A percentile compares a stretch with the other conserved stretches of the same genome.
Conservation (phyloP, 148 eudicot genomes). For the Spergularia bocconei region DNA sequence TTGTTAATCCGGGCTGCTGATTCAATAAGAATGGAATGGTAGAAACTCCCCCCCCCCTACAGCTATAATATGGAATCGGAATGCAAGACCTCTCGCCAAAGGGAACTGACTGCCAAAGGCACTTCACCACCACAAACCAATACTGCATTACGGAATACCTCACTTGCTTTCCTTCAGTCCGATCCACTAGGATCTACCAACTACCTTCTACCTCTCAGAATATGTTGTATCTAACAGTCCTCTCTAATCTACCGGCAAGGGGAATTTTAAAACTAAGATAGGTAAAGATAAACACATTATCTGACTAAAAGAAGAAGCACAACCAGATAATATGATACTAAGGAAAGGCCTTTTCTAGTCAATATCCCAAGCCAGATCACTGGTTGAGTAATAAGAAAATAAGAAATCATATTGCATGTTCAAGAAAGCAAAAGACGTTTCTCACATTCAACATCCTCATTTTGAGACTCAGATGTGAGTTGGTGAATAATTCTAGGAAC, state of each 20-base stretch:
- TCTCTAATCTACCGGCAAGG: too few relatives aligned
- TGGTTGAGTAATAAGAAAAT: too few relatives aligned
- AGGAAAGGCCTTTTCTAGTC: too few relatives aligned
- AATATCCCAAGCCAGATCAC: too few relatives aligned
- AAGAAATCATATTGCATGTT: background rate
- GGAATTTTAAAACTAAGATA: background rate
- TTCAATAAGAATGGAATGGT: background rate
- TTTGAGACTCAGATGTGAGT: constrained; percentile 70
- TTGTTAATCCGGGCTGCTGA: background rate
- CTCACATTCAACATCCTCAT: constrained; percentile 88
- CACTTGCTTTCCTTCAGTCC: background rate
- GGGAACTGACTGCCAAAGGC: background rate
- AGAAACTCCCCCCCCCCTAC: background rate
- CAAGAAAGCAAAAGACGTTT: background rate
- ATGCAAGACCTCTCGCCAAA: background rate
- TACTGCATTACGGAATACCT: background rate
- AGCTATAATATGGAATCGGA: background rate
- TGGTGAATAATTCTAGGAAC: constrained; percentile 80
- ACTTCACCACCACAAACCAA: background rate
- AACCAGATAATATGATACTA: too few relatives aligned
- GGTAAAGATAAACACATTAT: background rate
- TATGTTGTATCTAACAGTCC: background rate
- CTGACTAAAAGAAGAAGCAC: too few relatives aligned
- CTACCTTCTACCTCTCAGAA: background rate
- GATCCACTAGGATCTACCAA: background rate